Base-by-base conservation (phyloP, 805 yeast genomes). In the Myxozyma geophila region DNA sequence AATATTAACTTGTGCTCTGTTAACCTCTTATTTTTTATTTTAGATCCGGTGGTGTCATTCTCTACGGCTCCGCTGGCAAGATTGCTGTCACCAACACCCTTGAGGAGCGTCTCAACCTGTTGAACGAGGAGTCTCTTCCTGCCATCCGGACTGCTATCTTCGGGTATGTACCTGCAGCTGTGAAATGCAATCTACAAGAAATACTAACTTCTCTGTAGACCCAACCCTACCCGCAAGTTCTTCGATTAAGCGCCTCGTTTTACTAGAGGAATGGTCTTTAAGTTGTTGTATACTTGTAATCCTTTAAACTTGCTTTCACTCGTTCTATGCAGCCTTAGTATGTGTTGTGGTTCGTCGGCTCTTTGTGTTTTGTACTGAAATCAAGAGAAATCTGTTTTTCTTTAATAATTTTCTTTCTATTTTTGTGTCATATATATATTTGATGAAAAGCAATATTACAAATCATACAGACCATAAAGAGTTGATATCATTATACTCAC, bases 81-180 rank as follows among this genome's bases (percentile, higher is more conserved):
- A 92, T 95, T 70, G 92, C 88, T 71, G 90, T 95, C 61, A 83
- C 90, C 79, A 95, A 95, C 81, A 92, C 99, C 54, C 83, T 95
- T 73, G 97, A 92, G 73, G 98, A 92, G 81, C 90, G 99, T 80
- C 85, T 95, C 74, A 84, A 87, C 72, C 79, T 95, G 67, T 82
- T 95, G 72, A 83, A 89, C 44, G 89, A 89, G 75, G 90, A 86
- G 73, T 89, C 97, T 7, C 84, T 95, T 70, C 99, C 99, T 54
- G 96, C 92, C 60, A 86, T 95, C 68, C 87, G 98, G 80, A 81
- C 89, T 67, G 96, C 92, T 74, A 80, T 93, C 74, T 95, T 92
- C 74, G 96, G 96, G 67, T 86, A 50, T 19, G 69, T 62, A 13
- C 8, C 17, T n/a, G 7, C 37, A 21, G 37, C 41, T 19, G 21